Percentiles rank a stretch among this genome's conserved stretches.
Evolutionary conservation across 2,329 filamentous ascomycete species (phyloP).

Genomic region (Trichothecium roseum): DNA sequence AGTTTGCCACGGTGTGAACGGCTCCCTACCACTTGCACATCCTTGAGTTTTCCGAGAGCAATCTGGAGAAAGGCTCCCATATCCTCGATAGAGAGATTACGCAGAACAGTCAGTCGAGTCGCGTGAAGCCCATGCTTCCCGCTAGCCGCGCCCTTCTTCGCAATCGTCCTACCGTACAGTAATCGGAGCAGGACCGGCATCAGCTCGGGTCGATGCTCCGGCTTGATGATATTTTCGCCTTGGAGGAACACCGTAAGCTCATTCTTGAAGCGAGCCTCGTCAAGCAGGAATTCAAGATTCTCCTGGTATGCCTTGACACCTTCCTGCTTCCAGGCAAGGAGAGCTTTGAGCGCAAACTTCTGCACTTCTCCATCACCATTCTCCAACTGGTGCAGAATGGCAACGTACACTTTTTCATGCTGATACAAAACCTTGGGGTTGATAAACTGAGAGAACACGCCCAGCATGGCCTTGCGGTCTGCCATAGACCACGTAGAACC

Average conservation of each 20-base stretch:
- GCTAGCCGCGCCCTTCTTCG: conserved; percentile 65
- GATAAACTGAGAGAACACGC: conserved; percentile 71
- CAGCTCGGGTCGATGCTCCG: conserved; percentile 60
- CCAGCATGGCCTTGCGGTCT: conserved; percentile 76
- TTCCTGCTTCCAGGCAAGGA: conserved; percentile 81
- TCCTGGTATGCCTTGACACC: conserved; percentile 71
- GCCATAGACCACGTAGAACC: conserved; percentile 54
- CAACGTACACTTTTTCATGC: conserved; percentile 62
- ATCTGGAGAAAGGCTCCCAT: conserved; percentile 77
- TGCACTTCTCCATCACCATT: conserved; percentile 91
- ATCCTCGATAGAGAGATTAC: conserved; percentile 64
- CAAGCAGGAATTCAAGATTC: conserved; percentile 74
- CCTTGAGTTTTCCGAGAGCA: conserved; percentile 59
- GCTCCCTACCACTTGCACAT: conserved; percentile 46
- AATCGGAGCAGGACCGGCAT: conserved; percentile 82
- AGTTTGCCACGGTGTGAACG: conserved; percentile 33
- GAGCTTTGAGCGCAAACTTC: conserved; percentile 69
- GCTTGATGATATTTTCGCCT: conserved; percentile 60
- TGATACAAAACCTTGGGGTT: conserved; percentile 81
- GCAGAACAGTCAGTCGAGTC: conserved; percentile 69
- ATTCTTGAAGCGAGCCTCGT: conserved; percentile 86
- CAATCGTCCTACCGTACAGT: conserved; percentile 81
- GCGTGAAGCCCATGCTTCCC: conserved; percentile 74
- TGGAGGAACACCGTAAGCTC: conserved; percentile 85
- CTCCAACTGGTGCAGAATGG: conserved; percentile 63